phyloP scores from a whole-genome alignment of 495 filamentous ascomycete genomes.

The Diplogelasinospora grovesii region DNA sequence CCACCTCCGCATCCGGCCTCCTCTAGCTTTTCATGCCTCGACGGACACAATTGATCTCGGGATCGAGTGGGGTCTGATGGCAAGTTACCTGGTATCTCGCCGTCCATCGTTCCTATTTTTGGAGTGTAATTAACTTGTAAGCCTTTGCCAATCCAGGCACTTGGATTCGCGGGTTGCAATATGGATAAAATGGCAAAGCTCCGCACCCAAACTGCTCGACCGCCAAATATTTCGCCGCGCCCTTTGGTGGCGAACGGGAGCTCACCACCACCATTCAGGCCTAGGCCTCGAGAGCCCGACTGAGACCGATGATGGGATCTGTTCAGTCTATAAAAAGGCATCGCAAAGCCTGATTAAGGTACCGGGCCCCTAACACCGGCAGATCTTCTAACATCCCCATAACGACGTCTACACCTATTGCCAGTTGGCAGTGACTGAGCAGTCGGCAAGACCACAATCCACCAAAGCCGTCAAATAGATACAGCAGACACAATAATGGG shows the following conservation, averaged over 20 bases:
- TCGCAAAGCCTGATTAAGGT: neutral
- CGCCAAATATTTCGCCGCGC: neutral
- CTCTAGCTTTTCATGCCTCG: neutral
- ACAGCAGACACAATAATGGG: constrained; percentile 20
- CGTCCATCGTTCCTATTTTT: constrained; percentile 17
- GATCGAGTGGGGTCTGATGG: constrained; percentile 5
- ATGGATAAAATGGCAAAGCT: constrained; percentile 28
- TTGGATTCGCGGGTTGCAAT: constrained; percentile 28
- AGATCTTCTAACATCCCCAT: neutral
- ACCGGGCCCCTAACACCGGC: neutral
- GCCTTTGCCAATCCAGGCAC: constrained; percentile 30
- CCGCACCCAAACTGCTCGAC: constrained; percentile 16
- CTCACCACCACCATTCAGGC: constrained; percentile 2
- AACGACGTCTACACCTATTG: neutral
- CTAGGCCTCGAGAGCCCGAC: neutral
- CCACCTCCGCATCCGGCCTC: neutral
- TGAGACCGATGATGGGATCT: neutral
- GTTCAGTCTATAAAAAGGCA: neutral
- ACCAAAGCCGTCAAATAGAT: constrained; percentile 1
- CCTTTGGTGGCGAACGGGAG: constrained; percentile 1
- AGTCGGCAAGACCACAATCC: neutral
- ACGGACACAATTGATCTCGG: too few relatives aligned
- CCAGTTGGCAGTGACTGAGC: too few relatives aligned
- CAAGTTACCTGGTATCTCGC: constrained; percentile 4
- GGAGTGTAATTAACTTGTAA: constrained; percentile 9